Percentiles rank a stretch among this genome's conserved stretches.
phyloP scores from a whole-genome alignment of 83 land plant species.

The Thuja plicata region DNA sequence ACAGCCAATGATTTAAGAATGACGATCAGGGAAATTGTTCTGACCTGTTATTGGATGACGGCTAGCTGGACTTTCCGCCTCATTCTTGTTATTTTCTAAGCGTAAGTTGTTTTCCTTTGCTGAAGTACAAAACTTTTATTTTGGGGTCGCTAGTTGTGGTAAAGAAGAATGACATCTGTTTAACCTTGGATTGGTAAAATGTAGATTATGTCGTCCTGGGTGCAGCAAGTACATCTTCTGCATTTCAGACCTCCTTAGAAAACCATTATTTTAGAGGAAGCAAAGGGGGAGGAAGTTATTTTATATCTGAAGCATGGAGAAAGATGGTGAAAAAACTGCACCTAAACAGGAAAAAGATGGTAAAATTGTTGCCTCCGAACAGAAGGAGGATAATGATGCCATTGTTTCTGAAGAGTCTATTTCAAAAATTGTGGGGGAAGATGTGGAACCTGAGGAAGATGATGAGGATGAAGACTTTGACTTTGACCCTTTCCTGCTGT shows the following conservation, averaged over 20 bases:
- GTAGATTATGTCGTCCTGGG: background rate
- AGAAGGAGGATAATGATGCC: background rate
- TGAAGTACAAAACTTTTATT: background rate
- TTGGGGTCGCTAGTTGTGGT: background rate
- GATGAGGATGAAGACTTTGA: slow-evolving; percentile 72
- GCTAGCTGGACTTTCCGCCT: background rate
- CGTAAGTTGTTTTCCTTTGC: background rate
- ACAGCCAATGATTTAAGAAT: too few species aligned
- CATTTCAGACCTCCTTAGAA: background rate
- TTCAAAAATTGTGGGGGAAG: background rate
- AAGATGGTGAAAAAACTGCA: background rate
- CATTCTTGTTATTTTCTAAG: background rate
- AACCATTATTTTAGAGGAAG: background rate
- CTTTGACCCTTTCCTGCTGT: slow-evolving; percentile 58
- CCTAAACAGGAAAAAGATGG: background rate
- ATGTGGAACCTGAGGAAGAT: slow-evolving; percentile 46
- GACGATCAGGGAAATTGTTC: background rate
- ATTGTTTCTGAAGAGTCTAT: background rate
- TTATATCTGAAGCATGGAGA: background rate
- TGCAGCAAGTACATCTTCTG: background rate
- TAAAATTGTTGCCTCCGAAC: background rate
- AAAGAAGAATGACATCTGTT: background rate
- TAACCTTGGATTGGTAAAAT: background rate
- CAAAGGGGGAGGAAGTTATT: background rate
- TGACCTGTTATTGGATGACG: background rate